Percentiles rank a stretch among this genome's conserved stretches.
phyloP scores from a whole-genome alignment of 306 rosid species.

The Rubus parviflorus region DNA sequence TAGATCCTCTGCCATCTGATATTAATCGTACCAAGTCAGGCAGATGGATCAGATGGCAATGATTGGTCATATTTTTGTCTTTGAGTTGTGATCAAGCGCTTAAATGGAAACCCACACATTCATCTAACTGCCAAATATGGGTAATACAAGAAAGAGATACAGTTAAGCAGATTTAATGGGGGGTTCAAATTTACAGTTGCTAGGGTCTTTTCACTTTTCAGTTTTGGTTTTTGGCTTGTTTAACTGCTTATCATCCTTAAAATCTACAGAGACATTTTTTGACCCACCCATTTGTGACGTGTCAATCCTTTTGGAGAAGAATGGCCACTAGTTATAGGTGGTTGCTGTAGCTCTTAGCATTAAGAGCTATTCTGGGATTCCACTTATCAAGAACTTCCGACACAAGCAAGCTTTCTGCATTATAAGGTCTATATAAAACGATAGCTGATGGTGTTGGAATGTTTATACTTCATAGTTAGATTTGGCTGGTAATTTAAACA shows the following conservation, averaged over 20 bases:
- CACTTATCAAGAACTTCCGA: slow-evolving; percentile 29
- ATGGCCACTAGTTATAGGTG: slow-evolving; percentile 82
- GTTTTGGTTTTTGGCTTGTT: slow-evolving; percentile 42
- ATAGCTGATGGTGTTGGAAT: slow-evolving; percentile 41
- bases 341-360: slow-evolving; percentile 49
- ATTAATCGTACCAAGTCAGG: neutral
- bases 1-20: slow-evolving; percentile 30
- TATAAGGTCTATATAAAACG: slow-evolving; percentile 42
- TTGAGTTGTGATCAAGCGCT: slow-evolving; percentile 1
- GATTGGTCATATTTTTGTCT: slow-evolving; percentile 21
- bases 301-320: slow-evolving; percentile 41
- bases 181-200: slow-evolving; percentile 41
- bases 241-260: slow-evolving; percentile 33
- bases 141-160: slow-evolving; percentile 8
- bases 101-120: neutral
- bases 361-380: slow-evolving; percentile 35
- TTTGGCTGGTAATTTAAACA: slow-evolving; percentile 6
- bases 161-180: slow-evolving; percentile 17
- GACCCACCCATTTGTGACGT: slow-evolving; percentile 37
- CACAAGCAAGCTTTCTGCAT: slow-evolving; percentile 24
- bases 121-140: neutral
- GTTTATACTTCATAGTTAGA: slow-evolving; percentile 18
- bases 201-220: slow-evolving; percentile 26
- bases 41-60: slow-evolving; percentile 21
- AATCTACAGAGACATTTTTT: slow-evolving; percentile 26